These are phyloP conservation scores for Pestalotiopsis sp. DNA, from an alignment of 2,329 filamentous ascomycete genomes.

Conservation along the genomic window DNA sequence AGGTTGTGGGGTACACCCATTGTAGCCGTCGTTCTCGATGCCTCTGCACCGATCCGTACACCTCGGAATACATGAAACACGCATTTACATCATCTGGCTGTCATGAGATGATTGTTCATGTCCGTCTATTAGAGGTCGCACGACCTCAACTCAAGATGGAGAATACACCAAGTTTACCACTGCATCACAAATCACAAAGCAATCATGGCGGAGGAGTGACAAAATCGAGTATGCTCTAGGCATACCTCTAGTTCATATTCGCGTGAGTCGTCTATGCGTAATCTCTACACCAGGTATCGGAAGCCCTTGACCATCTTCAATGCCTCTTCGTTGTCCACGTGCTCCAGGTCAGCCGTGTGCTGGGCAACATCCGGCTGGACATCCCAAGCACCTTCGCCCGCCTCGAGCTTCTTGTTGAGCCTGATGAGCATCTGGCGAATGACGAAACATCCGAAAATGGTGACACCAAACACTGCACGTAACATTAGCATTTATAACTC, in stretches of 20 bases:
- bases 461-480: slow-evolving; percentile 56
- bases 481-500: neutral
- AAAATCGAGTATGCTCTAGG: neutral
- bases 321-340: slow-evolving; percentile 46
- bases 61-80: too few species aligned
- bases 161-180: too few species aligned
- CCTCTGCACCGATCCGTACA: too few species aligned
- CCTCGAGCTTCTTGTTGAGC: slow-evolving; percentile 51
- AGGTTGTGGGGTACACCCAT: too few species aligned
- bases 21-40: too few species aligned
- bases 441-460: slow-evolving; percentile 53
- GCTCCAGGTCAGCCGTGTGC: slow-evolving; percentile 41
- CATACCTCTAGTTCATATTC: neutral
- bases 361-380: slow-evolving; percentile 39
- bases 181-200: too few species aligned
- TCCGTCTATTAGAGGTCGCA: too few species aligned
- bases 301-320: slow-evolving; percentile 50
- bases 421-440: slow-evolving; percentile 50
- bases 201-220: neutral
- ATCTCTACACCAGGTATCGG: slow-evolving; percentile 45
- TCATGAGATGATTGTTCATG: too few species aligned
- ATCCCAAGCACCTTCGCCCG: slow-evolving; percentile 42
- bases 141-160: too few species aligned
- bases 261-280: neutral
- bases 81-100: too few species aligned